Conservation (phyloP, 148 eudicot genomes). For the Diospyros kaki region DNA sequence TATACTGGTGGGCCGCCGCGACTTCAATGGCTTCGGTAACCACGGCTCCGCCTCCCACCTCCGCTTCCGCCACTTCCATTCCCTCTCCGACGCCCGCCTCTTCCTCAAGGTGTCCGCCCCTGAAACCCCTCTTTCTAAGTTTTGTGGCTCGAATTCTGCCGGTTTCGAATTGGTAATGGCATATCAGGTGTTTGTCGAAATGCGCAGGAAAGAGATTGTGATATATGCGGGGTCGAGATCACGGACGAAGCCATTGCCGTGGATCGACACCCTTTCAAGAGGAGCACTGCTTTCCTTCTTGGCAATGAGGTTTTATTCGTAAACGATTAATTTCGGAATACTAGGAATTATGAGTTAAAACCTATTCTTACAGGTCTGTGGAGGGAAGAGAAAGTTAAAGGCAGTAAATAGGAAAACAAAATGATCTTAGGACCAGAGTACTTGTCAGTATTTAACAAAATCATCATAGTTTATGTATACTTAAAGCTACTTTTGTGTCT, state of each 20-base stretch:
- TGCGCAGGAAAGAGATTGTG: slow-evolving; percentile 75
- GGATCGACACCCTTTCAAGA: slow-evolving; percentile 72
- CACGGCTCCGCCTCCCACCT: slow-evolving; percentile 88
- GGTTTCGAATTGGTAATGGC: background rate
- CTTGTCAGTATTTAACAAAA: too few species aligned
- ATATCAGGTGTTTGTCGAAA: slow-evolving; percentile 11
- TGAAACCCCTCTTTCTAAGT: background rate
- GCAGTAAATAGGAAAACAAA: too few species aligned
- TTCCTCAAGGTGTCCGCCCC: slow-evolving; percentile 60
- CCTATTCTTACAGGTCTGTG: too few species aligned
- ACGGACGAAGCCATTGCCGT: slow-evolving; percentile 70
- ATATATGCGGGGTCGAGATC: slow-evolving; percentile 95
- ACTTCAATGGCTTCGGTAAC: slow-evolving; percentile 94
- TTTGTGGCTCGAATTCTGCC: background rate
- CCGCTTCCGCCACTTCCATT: slow-evolving; percentile 80
- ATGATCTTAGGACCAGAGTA: too few species aligned
- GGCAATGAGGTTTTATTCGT: slow-evolving; percentile 70
- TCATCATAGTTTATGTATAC: background rate
- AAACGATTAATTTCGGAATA: background rate
- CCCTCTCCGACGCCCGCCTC: slow-evolving; percentile 66
- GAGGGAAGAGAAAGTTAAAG: too few species aligned
- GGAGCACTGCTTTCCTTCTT: slow-evolving; percentile 86
- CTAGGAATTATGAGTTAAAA: background rate
- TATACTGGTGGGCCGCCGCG: slow-evolving; percentile 83
- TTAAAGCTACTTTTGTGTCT: background rate